Base-by-base conservation (phyloP, 2,329 filamentous ascomycete genomes). In the Macroventuria anomochaeta region DNA sequence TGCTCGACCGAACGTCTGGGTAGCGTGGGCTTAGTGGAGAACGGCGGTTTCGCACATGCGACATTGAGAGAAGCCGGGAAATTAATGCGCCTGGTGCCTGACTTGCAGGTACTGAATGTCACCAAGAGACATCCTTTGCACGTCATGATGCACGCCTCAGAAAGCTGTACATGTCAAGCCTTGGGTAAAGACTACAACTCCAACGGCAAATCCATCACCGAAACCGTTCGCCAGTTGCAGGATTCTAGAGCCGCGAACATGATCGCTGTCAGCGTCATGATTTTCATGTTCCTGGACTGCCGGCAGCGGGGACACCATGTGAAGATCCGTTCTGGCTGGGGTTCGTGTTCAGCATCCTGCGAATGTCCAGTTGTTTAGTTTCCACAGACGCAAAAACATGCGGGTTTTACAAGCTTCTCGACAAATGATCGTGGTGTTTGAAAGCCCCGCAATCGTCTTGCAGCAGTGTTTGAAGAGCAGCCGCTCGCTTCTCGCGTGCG, bases 391-490 rank as follows among this genome's bases (percentile, higher is more conserved):
- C 33, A 40, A 10, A 20, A 31, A 26, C 17, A 20, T 48, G 51
- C 51, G 23, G 44, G 21, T 36, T 49, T 49, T 18, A 48, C 39
- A 46, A 25, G 41, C 8, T 50, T 40, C 46, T 51, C 32, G 20
- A 42, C 46, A 42, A 50, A 55, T 42, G 15, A 49, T 31, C 28
- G 25, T 20, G 6, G 10, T 21, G 29, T 23, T 26, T 41, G 20
- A 2, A 34, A 13, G 32, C 21, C 28, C 37, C 40, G 34, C 34
- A 26, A 37, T 28, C n/a, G 46, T 31, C n/a, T 17, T 49, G 46
- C 52, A 57, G 46, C 57, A 55, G 48, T 51, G 69, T 71, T 73
- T 71, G 64, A 66, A 56, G 61, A 66, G 67, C 68, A 70, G 69
- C 69, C 68, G 69, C 68, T 49, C 51, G 55, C 58, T 55, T 60